These are phyloP conservation scores for Mucor saturninus DNA, from an alignment of 371 early-diverging fungal species.

Conservation along the genomic window DNA sequence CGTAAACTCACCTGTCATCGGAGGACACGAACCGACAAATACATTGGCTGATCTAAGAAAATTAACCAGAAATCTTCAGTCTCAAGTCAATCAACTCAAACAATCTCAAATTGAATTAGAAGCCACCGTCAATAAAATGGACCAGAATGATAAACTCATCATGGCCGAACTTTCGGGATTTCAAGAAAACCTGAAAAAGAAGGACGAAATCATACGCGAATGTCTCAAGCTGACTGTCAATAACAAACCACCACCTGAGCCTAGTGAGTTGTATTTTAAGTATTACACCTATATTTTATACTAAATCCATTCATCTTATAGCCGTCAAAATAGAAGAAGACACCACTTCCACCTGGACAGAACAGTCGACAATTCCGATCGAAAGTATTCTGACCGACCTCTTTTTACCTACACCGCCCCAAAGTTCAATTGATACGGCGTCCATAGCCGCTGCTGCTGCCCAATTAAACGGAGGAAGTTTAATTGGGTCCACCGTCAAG, in stretches of 20 bases:
- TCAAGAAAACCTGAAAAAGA: conserved; percentile 62
- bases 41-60: conserved; percentile 26
- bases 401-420: conserved; percentile 21
- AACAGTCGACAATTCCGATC: conserved; percentile 9
- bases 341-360: background rate
- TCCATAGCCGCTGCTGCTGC: conserved; percentile 25
- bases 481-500: conserved; percentile 23
- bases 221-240: conserved; percentile 52
- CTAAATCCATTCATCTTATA: background rate
- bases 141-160: conserved; percentile 59
- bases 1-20: background rate
- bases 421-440: conserved; percentile 12
- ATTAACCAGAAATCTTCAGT: conserved; percentile 44
- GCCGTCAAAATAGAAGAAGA: conserved; percentile 8
- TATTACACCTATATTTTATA: background rate
- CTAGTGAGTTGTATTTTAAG: background rate
- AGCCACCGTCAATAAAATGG: conserved; percentile 46
- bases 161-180: conserved; percentile 64
- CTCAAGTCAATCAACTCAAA: conserved; percentile 49
- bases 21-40: background rate
- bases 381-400: conserved; percentile 25
- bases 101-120: conserved; percentile 44
- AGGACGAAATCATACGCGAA: conserved; percentile 67
- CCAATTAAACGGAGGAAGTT: conserved; percentile 22
- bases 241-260: background rate